Percentiles rank a stretch among this genome's conserved stretches.
phyloP scores from a whole-genome alignment of 345 rosid species.

The Eucalyptus urophylla region DNA sequence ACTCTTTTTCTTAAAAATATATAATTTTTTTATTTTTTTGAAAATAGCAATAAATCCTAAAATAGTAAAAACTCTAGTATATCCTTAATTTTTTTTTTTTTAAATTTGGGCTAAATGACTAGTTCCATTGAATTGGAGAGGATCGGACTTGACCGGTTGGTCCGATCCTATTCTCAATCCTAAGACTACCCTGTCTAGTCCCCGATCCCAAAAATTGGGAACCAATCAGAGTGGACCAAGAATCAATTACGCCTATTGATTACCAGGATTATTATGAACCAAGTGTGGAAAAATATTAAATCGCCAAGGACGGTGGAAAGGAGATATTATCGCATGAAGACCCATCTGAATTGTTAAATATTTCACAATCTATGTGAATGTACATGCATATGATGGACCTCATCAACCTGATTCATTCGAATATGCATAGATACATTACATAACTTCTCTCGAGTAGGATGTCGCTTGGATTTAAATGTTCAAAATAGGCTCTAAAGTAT shows the following conservation, averaged over 20 bases:
- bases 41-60: no score
- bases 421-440: not conserved
- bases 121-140: no score
- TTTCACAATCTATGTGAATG: not conserved
- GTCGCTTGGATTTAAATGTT: not conserved
- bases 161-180: no score
- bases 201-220: no score
- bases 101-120: no score
- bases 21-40: no score
- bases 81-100: no score
- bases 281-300: not conserved
- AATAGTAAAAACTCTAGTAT: no score
- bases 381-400: not conserved
- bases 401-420: not conserved
- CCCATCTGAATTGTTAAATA: not conserved
- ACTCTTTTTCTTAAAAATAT: no score
- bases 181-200: fast-evolving
- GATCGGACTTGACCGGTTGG: no score
- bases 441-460: not conserved
- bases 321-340: not conserved
- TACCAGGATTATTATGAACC: not conserved
- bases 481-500: not conserved
- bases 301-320: not conserved
- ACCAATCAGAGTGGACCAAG: no score
- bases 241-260: no score